A percentile compares a stretch with the other conserved stretches of the same genome.
Conservation (phyloP, 805 yeast genomes). For the Huiozyma naganishii region DNA sequence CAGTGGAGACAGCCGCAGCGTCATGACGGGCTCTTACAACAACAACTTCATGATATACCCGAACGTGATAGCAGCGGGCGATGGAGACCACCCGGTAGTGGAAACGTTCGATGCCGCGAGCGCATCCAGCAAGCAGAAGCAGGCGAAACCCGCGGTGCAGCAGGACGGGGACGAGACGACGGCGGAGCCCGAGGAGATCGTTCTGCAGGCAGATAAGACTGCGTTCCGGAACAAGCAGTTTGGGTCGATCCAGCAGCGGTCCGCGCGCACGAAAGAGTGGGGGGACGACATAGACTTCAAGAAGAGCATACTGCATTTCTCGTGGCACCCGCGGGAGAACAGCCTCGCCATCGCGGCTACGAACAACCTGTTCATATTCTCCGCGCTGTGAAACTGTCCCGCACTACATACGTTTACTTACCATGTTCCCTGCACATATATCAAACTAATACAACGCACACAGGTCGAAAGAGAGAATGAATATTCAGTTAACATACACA, state of each 20-base stretch:
- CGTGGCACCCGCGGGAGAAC: conserved; percentile 98
- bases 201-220: conserved; percentile 93
- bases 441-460: too few relatives aligned
- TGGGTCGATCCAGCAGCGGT: conserved; percentile 33
- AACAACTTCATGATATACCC: conserved; percentile 97
- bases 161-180: conserved; percentile 1
- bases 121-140: neutral
- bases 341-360: conserved; percentile 98
- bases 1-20: conserved; percentile 81
- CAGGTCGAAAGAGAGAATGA: neutral
- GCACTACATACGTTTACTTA: neutral
- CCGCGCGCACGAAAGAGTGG: conserved; percentile 34
- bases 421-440: neutral
- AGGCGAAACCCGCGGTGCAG: neutral
- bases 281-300: conserved; percentile 83
- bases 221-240: conserved; percentile 61
- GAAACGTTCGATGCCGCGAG: conserved; percentile 5
- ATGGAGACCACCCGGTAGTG: conserved; percentile 1
- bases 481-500: neutral
- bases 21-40: conserved; percentile 96
- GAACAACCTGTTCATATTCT: conserved; percentile 78
- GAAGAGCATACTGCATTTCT: conserved; percentile 84
- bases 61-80: conserved; percentile 43
- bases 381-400: conserved; percentile 43
- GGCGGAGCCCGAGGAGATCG: conserved; percentile 40